Conservation (phyloP, 1,139 yeast species). For the Yamadazyma membranifaciens region DNA sequence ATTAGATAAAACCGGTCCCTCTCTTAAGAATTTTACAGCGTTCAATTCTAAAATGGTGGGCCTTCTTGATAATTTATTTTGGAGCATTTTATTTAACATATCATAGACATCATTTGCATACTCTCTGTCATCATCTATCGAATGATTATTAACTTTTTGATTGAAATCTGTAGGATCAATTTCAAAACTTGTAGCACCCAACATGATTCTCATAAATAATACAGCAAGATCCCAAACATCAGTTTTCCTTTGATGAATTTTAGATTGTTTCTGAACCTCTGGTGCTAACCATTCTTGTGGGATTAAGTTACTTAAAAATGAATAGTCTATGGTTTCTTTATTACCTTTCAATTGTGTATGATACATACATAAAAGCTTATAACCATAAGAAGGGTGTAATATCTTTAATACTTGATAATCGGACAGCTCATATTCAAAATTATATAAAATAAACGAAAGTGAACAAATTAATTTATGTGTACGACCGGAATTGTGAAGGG, state of each 20-base stretch:
- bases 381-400: constrained; percentile 70
- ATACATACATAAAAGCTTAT: constrained; percentile 60
- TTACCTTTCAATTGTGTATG: constrained; percentile 36
- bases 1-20: constrained; percentile 47
- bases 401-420: constrained; percentile 50
- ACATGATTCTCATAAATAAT: constrained; percentile 66
- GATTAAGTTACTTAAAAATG: constrained; percentile 17
- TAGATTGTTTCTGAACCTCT: constrained; percentile 48
- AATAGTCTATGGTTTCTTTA: constrained; percentile 9
- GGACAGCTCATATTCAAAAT: constrained; percentile 15
- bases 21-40: constrained; percentile 77
- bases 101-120: constrained; percentile 51
- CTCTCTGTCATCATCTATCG: constrained; percentile 35
- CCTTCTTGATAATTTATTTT: constrained; percentile 64
- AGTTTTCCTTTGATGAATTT: constrained; percentile 65
- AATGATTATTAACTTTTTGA: constrained; percentile 35
- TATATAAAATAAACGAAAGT: constrained; percentile 48
- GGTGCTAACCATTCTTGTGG: constrained; percentile 72
- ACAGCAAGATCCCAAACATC: constrained; percentile 95
- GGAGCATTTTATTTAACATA: constrained; percentile 65
- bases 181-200: constrained; percentile 49
- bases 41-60: constrained; percentile 81
- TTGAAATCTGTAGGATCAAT: constrained; percentile 64
- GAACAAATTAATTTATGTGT: constrained; percentile 69
- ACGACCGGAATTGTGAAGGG: constrained; percentile 76